Base-by-base conservation (phyloP, 352 stramenopile species). In the Phytophthora meadii region DNA sequence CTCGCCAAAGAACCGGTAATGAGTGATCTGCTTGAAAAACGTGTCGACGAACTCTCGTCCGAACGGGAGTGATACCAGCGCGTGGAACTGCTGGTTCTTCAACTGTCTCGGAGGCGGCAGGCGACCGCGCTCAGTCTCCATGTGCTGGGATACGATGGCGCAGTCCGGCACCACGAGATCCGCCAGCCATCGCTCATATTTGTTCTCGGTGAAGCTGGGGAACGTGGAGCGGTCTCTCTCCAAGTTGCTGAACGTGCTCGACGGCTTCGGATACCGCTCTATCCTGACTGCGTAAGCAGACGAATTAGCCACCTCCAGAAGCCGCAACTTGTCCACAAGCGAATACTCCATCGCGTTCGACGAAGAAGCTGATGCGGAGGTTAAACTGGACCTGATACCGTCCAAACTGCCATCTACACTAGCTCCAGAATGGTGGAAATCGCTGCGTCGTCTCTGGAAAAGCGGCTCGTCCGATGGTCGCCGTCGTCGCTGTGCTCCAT, bases 261-360 rank as follows among this genome's bases (percentile, higher is more conserved):
- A 91, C 5, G 84, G 81, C 68, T 93, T 92, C 2, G 86, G 86
- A 52, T 91, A 94, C 12, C 84, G 79, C 54, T 94, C 86, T 42
- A 94, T 94, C 17, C 86, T 69, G 8, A 94, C 82, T 3, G 84
- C 74, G 53, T 94, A 94, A 11, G 86, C 80, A 0, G 84, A 90
- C 41, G 86, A 92, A 19, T 77, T 77, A 27, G 86, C 84, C 6
- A 93, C 78, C 28, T 93, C 84, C 28, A 94, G 49, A 3, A 94
- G 60, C 1, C 82, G 69, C 22, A 90, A 77, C 48, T 93, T 92
- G 68, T 94, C 84, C 15, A 84, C 67, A 1, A 94, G 70, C 39
- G 75, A 58, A 62, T 89, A 90, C 47, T 92, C 84, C 3, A 88
- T 67, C 1, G 71, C 58, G 1, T 74, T 82, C 2, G 81, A 77